Base-by-base conservation (phyloP, 2,329 filamentous ascomycete genomes). In the Fusarium sp. region DNA sequence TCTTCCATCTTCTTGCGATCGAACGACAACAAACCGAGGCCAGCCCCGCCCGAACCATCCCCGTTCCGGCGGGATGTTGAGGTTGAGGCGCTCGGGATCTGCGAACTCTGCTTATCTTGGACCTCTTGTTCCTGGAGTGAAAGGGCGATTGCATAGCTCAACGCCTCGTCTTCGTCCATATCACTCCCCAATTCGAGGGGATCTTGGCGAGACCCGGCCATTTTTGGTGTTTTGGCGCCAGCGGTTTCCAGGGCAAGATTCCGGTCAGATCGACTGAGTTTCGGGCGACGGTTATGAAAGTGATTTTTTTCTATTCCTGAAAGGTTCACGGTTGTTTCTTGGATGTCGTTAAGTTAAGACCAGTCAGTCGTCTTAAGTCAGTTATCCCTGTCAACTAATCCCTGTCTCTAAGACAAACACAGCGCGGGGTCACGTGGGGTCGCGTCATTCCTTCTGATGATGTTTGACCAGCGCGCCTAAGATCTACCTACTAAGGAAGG, bases 1-100 rank as follows among this genome's bases (percentile, higher is more conserved):
- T 90, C 85, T 78, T 98, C 95, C 93, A 97, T 96, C 55, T 89
- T 87, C 79, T 90, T 93, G 37, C 94, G 88, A 80, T 97, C 87
- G 2, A 97, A 79, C 5, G 86, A 86, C 7, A 86, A 75, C 0
- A 88, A 72, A 0, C 84, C 82, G 30, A 77, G 73, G 51, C 69
- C 59, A 21, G 55, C 46, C 57, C 55, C 69, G 50, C 65, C 53
- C 57, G 66, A 63, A 32, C 58, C 65, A 63, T 66, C 56, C 63
- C 68, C 66, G 28, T 71, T 68, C 55, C 56, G 70, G 53, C 43
- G 69, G 14, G 48, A 47, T 37, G 65, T 64, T 42, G 66, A 69
- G 57, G 50, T 54, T 48, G 55, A 55, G 60, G 60, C 56, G 49
- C 43, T 46, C 54, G 68, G 64, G 68, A 71, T 65, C 56, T 69